A percentile compares a stretch with the other conserved stretches of the same genome.
These are phyloP conservation scores for Monosporozyma aerobia DNA, from an alignment of 805 yeast species.

Conservation along the genomic window DNA sequence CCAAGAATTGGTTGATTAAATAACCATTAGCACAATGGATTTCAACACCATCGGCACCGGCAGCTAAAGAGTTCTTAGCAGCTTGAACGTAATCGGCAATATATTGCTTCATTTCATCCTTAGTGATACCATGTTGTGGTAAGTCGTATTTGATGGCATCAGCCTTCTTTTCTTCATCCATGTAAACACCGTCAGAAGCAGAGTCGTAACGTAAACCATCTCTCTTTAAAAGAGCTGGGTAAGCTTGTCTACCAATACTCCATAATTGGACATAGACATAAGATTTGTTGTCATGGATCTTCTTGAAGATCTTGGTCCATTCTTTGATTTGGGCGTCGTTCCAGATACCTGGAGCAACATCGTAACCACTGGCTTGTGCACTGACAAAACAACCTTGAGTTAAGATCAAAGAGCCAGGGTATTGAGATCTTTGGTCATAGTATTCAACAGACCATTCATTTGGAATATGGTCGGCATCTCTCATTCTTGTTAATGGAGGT, in stretches of 20 bases:
- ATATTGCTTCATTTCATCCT: conserved; percentile 33
- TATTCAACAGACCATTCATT: conserved; percentile 41
- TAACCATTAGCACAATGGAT: conserved; percentile 64
- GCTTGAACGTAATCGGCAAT: conserved; percentile 36
- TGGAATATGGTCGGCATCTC: conserved; percentile 27
- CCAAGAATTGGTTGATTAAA: conserved; percentile 46
- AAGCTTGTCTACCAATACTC: conserved; percentile 38
- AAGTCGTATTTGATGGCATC: conserved; percentile 28
- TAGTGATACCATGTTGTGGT: conserved; percentile 26
- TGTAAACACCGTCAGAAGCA: conserved; percentile 33
- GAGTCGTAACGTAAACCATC: conserved; percentile 33
- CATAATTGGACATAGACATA: conserved; percentile 42
- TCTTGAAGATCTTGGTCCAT: conserved; percentile 42
- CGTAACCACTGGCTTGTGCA: conserved; percentile 34
- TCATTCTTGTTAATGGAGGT: conserved; percentile 39
- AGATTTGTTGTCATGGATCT: conserved; percentile 43
- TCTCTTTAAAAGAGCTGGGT: conserved; percentile 30
- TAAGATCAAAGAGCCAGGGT: conserved; percentile 51
- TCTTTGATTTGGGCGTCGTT: conserved; percentile 38
- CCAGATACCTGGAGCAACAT: conserved; percentile 43
- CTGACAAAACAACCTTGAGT: conserved; percentile 51
- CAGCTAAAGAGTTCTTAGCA: conserved; percentile 32
- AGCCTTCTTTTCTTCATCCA: conserved; percentile 28
- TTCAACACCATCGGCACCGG: conserved; percentile 52
- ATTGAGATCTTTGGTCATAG: conserved; percentile 45